Conservation (phyloP, 2,329 filamentous ascomycete species). For the Fusarium torreyae region DNA sequence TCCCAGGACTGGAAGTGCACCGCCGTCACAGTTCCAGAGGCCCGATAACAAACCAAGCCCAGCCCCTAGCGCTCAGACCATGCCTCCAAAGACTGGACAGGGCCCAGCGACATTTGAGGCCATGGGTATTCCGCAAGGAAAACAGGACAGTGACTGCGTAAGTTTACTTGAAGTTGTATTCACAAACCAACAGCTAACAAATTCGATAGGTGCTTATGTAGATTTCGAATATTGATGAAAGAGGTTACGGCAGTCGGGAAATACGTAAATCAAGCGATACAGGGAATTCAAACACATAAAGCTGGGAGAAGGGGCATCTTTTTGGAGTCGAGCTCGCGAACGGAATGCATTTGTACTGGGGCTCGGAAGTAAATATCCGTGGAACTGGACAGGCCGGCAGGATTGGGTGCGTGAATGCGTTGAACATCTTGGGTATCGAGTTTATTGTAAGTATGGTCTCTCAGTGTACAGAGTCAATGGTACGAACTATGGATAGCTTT, state of each 20-base stretch:
- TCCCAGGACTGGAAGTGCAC: conserved; percentile 57
- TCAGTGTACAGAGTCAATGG: conserved; percentile 33
- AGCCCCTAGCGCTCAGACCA: conserved; percentile 54
- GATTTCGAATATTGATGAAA: conserved; percentile 2
- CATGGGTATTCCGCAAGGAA: conserved; percentile 92
- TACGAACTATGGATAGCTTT: conserved; percentile 17
- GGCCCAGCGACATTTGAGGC: conserved; percentile 97
- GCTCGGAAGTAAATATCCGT: conserved; percentile 27
- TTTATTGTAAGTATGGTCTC: conserved; percentile 31
- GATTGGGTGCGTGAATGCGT: conserved; percentile 25
- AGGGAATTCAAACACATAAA: conserved; percentile 25
- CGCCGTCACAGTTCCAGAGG: conserved; percentile 53
- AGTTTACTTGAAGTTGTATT: conserved; percentile 54
- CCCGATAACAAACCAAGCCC: conserved; percentile 51
- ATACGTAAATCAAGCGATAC: conserved; percentile 13
- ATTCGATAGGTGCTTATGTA: conserved; percentile 50
- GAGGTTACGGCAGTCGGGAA: background rate
- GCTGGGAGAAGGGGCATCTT: conserved; percentile 32
- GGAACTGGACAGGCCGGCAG: conserved; percentile 18
- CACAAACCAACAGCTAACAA: conserved; percentile 7
- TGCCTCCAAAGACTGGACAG: conserved; percentile 66
- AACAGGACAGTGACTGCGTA: conserved; percentile 93
- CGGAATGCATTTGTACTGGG: conserved; percentile 39
- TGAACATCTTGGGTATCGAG: conserved; percentile 31
- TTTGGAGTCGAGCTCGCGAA: conserved; percentile 39